Evolutionary conservation across 2,329 filamentous ascomycete genomes (phyloP).

Genomic region (Metarhizium guizhouense): DNA sequence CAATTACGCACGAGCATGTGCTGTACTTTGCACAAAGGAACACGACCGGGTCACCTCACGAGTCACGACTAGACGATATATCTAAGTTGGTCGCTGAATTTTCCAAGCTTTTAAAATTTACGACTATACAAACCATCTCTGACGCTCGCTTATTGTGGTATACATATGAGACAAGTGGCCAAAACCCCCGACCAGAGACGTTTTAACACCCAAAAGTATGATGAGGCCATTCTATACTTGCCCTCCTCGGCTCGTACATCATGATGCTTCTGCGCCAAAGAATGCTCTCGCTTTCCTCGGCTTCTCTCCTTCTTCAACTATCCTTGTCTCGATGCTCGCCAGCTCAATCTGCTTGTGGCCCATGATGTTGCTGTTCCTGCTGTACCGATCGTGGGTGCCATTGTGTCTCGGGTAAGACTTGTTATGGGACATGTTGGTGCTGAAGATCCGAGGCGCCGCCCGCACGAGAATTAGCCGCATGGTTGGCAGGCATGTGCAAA

Average conservation of each 20-base stretch:
- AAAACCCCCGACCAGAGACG: neutral
- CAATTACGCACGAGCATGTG: neutral
- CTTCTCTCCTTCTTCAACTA: neutral
- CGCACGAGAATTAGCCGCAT: conserved; percentile 5
- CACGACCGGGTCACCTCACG: neutral
- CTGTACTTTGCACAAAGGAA: too few relatives aligned
- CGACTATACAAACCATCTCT: too few relatives aligned
- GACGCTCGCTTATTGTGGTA: neutral
- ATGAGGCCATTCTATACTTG: too few relatives aligned
- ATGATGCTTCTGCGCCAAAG: neutral
- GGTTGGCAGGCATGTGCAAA: conserved; percentile 7
- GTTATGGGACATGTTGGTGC: neutral
- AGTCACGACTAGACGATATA: neutral
- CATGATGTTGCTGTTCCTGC: neutral
- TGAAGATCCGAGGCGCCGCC: conserved; percentile 2
- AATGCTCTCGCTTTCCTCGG: neutral
- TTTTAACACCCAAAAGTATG: too few relatives aligned
- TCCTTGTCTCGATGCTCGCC: neutral
- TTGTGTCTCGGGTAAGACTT: neutral
- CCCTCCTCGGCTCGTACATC: neutral
- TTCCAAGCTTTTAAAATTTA: too few relatives aligned
- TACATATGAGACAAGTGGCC: conserved; percentile 6
- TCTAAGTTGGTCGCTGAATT: too few relatives aligned
- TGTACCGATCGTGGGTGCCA: neutral
- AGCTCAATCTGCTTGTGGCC: conserved; percentile 3